Conservation (phyloP, 1,284 basidiomycete genomes). For the Naganishia sp. region DNA sequence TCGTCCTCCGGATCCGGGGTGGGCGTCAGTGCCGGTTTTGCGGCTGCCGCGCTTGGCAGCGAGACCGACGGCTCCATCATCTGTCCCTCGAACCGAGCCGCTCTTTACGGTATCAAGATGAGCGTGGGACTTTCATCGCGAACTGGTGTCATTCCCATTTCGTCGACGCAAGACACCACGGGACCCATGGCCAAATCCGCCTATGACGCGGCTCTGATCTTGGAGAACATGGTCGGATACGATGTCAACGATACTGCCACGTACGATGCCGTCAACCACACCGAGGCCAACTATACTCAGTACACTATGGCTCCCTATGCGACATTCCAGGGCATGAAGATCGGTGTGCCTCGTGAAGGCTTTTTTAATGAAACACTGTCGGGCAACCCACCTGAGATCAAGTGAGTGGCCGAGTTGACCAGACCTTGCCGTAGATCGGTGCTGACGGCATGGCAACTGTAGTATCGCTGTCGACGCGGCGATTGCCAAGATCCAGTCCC, state of each 20-base stretch:
- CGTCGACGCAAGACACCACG: slow-evolving; percentile 37
- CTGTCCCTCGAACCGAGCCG: slow-evolving; percentile 37
- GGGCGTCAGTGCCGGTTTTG: slow-evolving; percentile 39
- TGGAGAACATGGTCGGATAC: slow-evolving; percentile 39
- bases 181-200: slow-evolving; percentile 43
- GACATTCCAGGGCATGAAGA: slow-evolving; percentile 32
- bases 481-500: slow-evolving; percentile 31
- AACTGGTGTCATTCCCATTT: slow-evolving; percentile 41
- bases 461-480: slow-evolving; percentile 32
- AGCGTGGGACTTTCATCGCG: slow-evolving; percentile 38
- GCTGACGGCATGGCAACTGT: neutral
- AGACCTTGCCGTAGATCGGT: neutral
- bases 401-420: slow-evolving; percentile 4
- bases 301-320: slow-evolving; percentile 32
- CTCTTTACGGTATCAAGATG: slow-evolving; percentile 39
- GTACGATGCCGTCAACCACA: slow-evolving; percentile 28
- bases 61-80: slow-evolving; percentile 41
- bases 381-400: slow-evolving; percentile 35
- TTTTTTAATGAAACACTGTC: slow-evolving; percentile 35
- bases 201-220: slow-evolving; percentile 40
- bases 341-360: slow-evolving; percentile 33
- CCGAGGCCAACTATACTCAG: slow-evolving; percentile 34
- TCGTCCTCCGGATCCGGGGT: slow-evolving; percentile 40
- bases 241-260: slow-evolving; percentile 32
- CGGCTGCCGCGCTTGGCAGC: slow-evolving; percentile 37